Evolutionary conservation across 345 rosid species (phyloP).

Genomic region (Eucalyptus cloeziana): DNA sequence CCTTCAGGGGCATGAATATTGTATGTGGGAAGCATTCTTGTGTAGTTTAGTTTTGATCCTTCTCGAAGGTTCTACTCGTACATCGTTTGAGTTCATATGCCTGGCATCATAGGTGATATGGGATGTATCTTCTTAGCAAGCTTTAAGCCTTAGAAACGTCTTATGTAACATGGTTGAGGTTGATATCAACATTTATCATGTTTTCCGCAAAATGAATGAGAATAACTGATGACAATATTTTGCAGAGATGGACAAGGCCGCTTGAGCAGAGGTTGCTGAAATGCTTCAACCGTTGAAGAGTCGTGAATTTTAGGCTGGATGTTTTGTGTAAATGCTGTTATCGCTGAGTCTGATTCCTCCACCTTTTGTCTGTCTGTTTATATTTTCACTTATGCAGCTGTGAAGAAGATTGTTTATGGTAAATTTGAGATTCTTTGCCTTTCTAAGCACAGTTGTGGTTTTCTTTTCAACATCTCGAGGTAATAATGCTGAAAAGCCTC

Average conservation of each 20-base stretch:
- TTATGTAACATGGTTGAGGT: not conserved
- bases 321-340: not conserved
- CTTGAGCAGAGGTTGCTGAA: not conserved
- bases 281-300: not conserved
- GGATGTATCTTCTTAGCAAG: not conserved
- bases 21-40: not conserved
- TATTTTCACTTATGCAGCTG: not conserved
- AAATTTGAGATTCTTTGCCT: not conserved
- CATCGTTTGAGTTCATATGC: not conserved
- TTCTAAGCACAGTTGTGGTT: not conserved
- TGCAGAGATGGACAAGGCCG: slow-evolving; percentile 9
- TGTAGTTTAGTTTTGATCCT: not conserved
- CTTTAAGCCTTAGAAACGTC: not conserved
- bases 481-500: not conserved
- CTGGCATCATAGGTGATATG: not conserved
- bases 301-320: not conserved
- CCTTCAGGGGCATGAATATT: not conserved
- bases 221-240: not conserved
- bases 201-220: not conserved
- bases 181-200: not conserved
- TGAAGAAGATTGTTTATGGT: not conserved
- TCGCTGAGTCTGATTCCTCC: not conserved
- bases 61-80: not conserved
- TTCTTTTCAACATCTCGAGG: not conserved
- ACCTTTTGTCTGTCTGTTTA: not conserved